Evolutionary conservation across 2,329 filamentous ascomycete genomes (phyloP).

Genomic region (Aspergillus viridinutans): DNA sequence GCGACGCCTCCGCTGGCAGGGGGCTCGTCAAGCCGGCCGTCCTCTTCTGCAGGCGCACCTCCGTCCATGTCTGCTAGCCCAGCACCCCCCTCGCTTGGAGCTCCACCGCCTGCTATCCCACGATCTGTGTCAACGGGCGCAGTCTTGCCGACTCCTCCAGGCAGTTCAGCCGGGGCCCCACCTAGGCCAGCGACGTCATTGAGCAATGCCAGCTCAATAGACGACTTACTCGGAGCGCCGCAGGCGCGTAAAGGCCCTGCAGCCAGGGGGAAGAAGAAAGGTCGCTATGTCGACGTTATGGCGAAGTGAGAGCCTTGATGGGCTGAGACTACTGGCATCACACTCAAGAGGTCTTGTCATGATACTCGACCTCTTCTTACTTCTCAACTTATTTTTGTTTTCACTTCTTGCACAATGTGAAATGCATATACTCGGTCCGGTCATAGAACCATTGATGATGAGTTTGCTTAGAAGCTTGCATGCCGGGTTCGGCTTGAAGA

Average conservation of each 20-base stretch:
- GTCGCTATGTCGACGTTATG: conserved; percentile 96
- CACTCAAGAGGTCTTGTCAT: no score
- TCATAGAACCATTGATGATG: conserved; percentile 1
- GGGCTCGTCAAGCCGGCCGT: conserved; percentile 25
- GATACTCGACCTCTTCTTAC: conserved; percentile 7
- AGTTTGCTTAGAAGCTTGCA: conserved; percentile 9
- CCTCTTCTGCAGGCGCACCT: conserved; percentile 28
- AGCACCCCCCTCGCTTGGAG: conserved; percentile 24
- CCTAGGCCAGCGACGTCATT: conserved; percentile 73
- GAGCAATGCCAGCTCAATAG: conserved; percentile 90
- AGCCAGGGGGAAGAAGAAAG: conserved; percentile 72
- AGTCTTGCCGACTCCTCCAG: conserved; percentile 32
- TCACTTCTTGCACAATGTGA: conserved; percentile 6
- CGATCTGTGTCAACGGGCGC: conserved; percentile 37
- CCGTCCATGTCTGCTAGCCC: conserved; percentile 29
- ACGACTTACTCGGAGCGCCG: conserved; percentile 79
- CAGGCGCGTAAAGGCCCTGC: conserved; percentile 61
- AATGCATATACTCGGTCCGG: conserved; percentile 8
- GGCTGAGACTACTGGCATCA: neutral
- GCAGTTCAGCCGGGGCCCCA: conserved; percentile 43
- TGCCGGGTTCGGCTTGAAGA: conserved; percentile 4
- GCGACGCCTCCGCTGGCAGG: conserved; percentile 19
- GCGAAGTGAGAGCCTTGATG: conserved; percentile 49
- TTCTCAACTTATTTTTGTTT: conserved; percentile 9
- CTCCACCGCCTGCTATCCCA: conserved; percentile 27